phyloP scores from a whole-genome alignment of 31 red algal genomes.

The Odonthalia washingtoniensis region DNA sequence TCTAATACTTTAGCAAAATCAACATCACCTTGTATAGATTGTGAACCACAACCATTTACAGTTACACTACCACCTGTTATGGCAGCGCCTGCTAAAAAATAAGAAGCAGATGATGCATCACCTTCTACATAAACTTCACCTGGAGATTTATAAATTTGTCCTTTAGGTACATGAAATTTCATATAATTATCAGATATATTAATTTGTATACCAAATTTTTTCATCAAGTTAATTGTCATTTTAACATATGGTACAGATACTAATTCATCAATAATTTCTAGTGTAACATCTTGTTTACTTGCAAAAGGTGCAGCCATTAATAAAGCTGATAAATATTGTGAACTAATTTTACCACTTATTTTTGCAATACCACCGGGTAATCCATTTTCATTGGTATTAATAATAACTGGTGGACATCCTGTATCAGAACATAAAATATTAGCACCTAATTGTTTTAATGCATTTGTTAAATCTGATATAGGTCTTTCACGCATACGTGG shows the following conservation, averaged over 20 bases:
- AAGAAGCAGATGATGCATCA: slow-evolving; percentile 97
- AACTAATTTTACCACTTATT: slow-evolving; percentile 93
- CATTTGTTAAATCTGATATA: slow-evolving; percentile 91
- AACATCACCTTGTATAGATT: slow-evolving; percentile 94
- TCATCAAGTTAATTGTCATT: slow-evolving; percentile 97
- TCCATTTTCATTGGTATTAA: slow-evolving; percentile 49
- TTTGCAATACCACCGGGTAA: slow-evolving; percentile 79
- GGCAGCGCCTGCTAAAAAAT: slow-evolving; percentile 95
- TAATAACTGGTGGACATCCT: slow-evolving; percentile 93
- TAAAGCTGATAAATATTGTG: slow-evolving; percentile 89
- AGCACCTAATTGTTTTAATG: slow-evolving; percentile 82
- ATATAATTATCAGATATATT: slow-evolving; percentile 56
- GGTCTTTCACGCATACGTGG: slow-evolving; percentile 95
- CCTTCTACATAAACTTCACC: slow-evolving; percentile 90
- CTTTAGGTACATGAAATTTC: slow-evolving; percentile 35
- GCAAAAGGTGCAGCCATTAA: slow-evolving; percentile 95
- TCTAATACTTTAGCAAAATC: slow-evolving; percentile 90
- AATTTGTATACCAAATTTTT: slow-evolving; percentile 86
- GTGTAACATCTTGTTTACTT: slow-evolving; percentile 58
- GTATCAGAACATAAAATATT: slow-evolving; percentile 83
- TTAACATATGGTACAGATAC: slow-evolving; percentile 95
- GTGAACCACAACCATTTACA: slow-evolving; percentile 89
- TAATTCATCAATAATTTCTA: slow-evolving; percentile 86
- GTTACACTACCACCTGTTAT: slow-evolving; percentile 92
- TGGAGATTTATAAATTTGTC: slow-evolving; percentile 82